A percentile compares a stretch with the other conserved stretches of the same genome.
These are phyloP conservation scores for Gryganskiella cystojenkinii DNA, from an alignment of 192 early-diverging fungal species.

Conservation along the genomic window DNA sequence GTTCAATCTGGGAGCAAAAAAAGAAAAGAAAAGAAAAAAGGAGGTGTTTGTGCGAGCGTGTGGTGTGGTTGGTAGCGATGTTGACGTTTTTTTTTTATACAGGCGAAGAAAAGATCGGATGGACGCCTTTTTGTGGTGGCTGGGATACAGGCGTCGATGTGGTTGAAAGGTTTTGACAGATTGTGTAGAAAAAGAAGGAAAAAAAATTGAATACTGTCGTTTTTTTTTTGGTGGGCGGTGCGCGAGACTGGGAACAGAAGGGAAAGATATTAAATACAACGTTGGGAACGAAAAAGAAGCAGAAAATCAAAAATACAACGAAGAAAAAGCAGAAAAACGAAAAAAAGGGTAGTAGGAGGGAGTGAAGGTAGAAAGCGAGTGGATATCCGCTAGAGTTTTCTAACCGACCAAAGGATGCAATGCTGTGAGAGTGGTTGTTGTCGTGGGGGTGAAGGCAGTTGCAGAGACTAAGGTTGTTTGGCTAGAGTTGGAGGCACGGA, in stretches of 20 bases:
- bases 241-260: no score
- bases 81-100: constrained; percentile 12
- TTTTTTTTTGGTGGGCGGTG: constrained; percentile 1
- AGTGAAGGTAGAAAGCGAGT: neutral
- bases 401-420: constrained; percentile 16
- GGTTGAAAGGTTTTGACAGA: no score
- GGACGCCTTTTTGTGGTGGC: neutral
- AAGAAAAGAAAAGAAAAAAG: neutral
- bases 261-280: neutral
- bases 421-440: neutral
- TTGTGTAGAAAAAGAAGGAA: constrained; percentile 2
- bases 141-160: no score
- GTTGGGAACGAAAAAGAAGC: constrained; percentile 4
- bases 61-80: constrained; percentile 4
- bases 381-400: no score
- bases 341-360: neutral
- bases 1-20: constrained; percentile 26
- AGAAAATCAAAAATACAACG: neutral
- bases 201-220: neutral
- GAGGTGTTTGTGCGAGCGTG: neutral
- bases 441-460: neutral
- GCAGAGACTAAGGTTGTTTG: neutral
- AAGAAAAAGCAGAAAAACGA: constrained; percentile 4
- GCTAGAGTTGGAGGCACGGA: constrained; percentile 10
- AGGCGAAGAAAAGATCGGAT: neutral